Conservation (phyloP, 495 filamentous ascomycete genomes). For the Elaphomyces granulatus region DNA sequence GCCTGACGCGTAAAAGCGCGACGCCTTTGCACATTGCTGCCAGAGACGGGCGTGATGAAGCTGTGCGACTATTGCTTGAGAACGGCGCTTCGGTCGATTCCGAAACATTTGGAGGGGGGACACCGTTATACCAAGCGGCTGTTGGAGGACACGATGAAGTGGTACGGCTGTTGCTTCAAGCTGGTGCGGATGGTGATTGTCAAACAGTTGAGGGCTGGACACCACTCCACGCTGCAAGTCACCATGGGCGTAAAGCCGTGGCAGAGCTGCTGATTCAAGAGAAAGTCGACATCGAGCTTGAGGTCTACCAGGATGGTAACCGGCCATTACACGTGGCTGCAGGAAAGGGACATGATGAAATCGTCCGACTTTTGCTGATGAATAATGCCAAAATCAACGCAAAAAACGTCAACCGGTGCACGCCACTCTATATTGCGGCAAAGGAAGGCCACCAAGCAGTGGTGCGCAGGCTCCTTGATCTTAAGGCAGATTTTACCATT, state of each 20-base stretch:
- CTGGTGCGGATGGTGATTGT: constrained; percentile 25
- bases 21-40: constrained; percentile 2
- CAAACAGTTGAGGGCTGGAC: constrained; percentile 20
- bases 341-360: background rate
- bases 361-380: constrained; percentile 16
- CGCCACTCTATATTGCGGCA: constrained; percentile 1
- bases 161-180: constrained; percentile 25
- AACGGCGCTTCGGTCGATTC: constrained; percentile 15
- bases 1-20: background rate
- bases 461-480: constrained; percentile 10
- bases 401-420: background rate
- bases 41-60: background rate
- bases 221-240: constrained; percentile 27
- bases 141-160: constrained; percentile 20
- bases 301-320: constrained; percentile 1
- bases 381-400: constrained; percentile 22
- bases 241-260: constrained; percentile 22
- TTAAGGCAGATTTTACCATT: constrained; percentile 14
- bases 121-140: constrained; percentile 27
- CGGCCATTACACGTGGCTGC: constrained; percentile 12
- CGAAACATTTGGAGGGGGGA: constrained; percentile 12
- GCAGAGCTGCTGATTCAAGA: constrained; percentile 28
- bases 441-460: background rate
- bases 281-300: constrained; percentile 12
- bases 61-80: constrained; percentile 10